phyloP scores from a whole-genome alignment of 164 flowering plant species.

The Piper longum region DNA sequence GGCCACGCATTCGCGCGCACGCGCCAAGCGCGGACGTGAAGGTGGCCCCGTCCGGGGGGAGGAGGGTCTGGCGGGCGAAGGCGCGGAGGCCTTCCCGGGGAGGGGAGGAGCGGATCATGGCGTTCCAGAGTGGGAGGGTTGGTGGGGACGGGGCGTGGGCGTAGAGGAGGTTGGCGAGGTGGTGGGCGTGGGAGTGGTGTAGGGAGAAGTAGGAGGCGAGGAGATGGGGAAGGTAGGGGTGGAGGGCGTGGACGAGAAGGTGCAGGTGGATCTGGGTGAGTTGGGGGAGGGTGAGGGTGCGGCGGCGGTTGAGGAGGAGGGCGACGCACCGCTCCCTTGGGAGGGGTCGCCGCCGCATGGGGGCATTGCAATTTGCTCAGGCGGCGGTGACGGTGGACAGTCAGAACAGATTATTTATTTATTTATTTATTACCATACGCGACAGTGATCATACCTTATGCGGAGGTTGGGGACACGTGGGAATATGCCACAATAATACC shows the following conservation, averaged over 20 bases:
- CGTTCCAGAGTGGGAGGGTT: neutral
- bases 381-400: too few species aligned
- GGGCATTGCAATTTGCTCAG: too few species aligned
- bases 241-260: neutral
- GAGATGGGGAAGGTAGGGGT: neutral
- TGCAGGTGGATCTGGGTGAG: slow-evolving; percentile 4
- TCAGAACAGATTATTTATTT: too few species aligned
- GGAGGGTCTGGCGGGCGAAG: neutral
- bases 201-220: neutral
- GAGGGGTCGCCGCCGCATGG: neutral
- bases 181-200: neutral
- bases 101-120: neutral
- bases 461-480: too few species aligned
- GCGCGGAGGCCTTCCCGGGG: slow-evolving; percentile 3
- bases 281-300: neutral
- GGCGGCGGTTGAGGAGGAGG: neutral
- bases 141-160: neutral
- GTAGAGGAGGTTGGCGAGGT: neutral
- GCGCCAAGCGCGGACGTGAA: slow-evolving; percentile 34
- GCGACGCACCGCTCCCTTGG: slow-evolving; percentile 2
- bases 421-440: too few species aligned
- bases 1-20: slow-evolving; percentile 26
- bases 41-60: slow-evolving; percentile 17
- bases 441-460: too few species aligned
- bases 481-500: too few species aligned